Conservation (phyloP, 2,329 filamentous ascomycete genomes). For the Talaromyces funiculosus region DNA sequence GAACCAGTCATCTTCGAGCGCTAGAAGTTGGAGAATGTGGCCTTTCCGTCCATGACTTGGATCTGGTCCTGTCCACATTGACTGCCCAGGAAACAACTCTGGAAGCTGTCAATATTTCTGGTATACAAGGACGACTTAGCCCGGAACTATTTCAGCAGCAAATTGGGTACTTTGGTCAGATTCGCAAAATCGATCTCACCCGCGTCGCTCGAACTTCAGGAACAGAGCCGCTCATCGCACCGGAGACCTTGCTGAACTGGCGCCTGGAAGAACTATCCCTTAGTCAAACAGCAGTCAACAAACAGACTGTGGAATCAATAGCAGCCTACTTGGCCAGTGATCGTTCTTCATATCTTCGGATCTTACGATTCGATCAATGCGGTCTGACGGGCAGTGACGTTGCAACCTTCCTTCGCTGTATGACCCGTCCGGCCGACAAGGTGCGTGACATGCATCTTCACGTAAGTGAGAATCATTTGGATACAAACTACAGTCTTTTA, state of each 20-base stretch:
- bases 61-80: constrained; percentile 59
- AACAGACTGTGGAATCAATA: constrained; percentile 60
- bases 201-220: constrained; percentile 60
- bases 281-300: constrained; percentile 58
- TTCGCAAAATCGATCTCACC: constrained; percentile 62
- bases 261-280: constrained; percentile 60
- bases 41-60: constrained; percentile 44
- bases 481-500: constrained; percentile 38
- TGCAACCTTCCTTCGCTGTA: constrained; percentile 59
- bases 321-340: constrained; percentile 58
- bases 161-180: constrained; percentile 60
- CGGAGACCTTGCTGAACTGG: constrained; percentile 63
- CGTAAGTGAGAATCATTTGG: constrained; percentile 56
- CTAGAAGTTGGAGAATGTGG: constrained; percentile 61
- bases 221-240: constrained; percentile 57
- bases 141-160: constrained; percentile 61
- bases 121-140: constrained; percentile 60
- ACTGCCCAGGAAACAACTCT: constrained; percentile 61
- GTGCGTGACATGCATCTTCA: constrained; percentile 59
- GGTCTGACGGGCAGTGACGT: constrained; percentile 60
- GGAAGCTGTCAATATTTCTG: constrained; percentile 62
- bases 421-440: constrained; percentile 47
- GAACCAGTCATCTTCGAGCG: constrained; percentile 59
- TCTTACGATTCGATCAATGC: constrained; percentile 62
- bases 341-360: constrained; percentile 55